These are phyloP conservation scores for Eutrema japonicum DNA, from an alignment of 345 rosid species.

Conservation along the genomic window DNA sequence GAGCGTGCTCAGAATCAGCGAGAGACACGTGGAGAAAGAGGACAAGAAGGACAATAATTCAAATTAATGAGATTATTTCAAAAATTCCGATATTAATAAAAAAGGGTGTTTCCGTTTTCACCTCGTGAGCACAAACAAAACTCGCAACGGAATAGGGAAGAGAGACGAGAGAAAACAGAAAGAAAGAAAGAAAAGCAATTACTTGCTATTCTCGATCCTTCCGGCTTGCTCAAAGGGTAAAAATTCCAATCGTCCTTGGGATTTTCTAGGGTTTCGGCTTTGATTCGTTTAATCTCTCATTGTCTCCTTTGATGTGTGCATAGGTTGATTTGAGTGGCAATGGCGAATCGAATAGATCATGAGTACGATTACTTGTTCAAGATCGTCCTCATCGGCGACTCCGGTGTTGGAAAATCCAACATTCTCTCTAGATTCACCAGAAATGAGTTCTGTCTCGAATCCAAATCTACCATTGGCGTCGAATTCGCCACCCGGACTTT, in stretches of 20 bases:
- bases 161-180: conserved; percentile 4
- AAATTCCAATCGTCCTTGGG: neutral
- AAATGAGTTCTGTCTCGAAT: conserved; percentile 71
- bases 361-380: conserved; percentile 75
- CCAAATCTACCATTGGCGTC: conserved; percentile 76
- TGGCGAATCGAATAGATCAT: conserved; percentile 63
- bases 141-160: conserved; percentile 19
- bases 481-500: conserved; percentile 73
- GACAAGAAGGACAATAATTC: conserved; percentile 47
- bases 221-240: conserved; percentile 32
- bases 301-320: neutral
- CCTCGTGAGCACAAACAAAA: conserved; percentile 19
- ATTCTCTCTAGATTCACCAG: conserved; percentile 74
- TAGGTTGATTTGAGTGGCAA: conserved; percentile 42
- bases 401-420: conserved; percentile 82
- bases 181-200: neutral
- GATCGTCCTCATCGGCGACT: conserved; percentile 81
- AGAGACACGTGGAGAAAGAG: conserved; percentile 46
- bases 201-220: conserved; percentile 30
- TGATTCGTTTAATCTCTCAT: neutral
- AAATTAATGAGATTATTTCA: too few relatives aligned
- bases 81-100: too few relatives aligned
- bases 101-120: conserved; percentile 35
- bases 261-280: conserved; percentile 4
- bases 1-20: conserved; percentile 44